Conservation (phyloP, 352 stramenopile genomes). For the Phytophthora hibernalis region DNA sequence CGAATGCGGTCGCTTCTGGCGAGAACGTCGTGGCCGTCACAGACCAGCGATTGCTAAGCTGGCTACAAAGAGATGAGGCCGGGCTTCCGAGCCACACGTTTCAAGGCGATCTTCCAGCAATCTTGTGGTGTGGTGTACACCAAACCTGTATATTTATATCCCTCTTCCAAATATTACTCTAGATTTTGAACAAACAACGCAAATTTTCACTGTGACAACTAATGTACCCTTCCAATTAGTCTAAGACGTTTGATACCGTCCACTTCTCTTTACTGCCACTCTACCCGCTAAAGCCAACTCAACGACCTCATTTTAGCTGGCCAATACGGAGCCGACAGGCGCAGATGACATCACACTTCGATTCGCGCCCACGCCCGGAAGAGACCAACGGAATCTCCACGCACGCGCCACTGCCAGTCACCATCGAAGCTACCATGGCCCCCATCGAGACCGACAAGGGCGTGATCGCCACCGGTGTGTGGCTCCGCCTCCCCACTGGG, state of each 20-base stretch:
- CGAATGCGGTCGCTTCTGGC: slow-evolving; percentile 3
- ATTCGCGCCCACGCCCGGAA: slow-evolving; percentile 37
- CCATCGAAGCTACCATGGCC: slow-evolving; percentile 35
- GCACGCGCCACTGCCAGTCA: slow-evolving; percentile 5
- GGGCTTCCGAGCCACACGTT: slow-evolving; percentile 33
- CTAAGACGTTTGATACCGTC: neutral
- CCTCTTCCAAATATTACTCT: neutral
- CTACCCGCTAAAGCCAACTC: neutral
- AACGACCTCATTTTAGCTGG: neutral
- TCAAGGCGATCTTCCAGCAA: slow-evolving; percentile 36
- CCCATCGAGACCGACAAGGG: slow-evolving; percentile 43
- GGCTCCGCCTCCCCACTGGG: neutral
- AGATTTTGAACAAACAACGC: too few species aligned
- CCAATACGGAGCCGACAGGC: neutral
- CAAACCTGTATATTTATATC: neutral
- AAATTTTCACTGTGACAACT: too few species aligned
- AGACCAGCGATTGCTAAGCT: slow-evolving; percentile 27
- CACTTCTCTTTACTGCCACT: neutral
- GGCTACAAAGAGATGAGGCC: slow-evolving; percentile 35
- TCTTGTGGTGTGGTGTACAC: slow-evolving; percentile 1
- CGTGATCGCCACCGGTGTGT: slow-evolving; percentile 33
- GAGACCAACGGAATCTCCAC: slow-evolving; percentile 33
- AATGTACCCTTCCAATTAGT: too few species aligned
- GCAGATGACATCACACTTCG: slow-evolving; percentile 47
- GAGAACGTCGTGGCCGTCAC: neutral